phyloP scores from a whole-genome alignment of 2,329 filamentous ascomycete genomes.

The Hypoxylon sp. region DNA sequence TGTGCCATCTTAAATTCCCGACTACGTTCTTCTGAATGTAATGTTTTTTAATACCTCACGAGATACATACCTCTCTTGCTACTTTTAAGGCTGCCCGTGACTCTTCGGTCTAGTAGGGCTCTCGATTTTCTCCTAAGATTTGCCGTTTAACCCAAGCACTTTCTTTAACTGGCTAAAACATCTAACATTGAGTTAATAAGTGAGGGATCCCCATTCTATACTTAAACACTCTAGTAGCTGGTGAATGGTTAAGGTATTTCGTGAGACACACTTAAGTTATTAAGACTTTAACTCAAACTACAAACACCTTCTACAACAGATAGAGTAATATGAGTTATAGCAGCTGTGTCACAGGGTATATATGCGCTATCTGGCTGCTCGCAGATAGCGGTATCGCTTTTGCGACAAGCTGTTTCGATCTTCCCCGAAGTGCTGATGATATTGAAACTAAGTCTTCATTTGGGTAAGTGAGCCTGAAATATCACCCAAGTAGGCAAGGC shows the following conservation, averaged over 20 bases:
- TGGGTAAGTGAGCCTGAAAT: slow-evolving; percentile 1
- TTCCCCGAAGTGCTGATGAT: slow-evolving; percentile 2
- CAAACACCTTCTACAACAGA: too few relatives aligned
- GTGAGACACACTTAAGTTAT: too few relatives aligned
- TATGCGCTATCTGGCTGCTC: too few relatives aligned
- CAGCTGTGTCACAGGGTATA: too few relatives aligned
- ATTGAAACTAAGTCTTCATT: slow-evolving; percentile 18
- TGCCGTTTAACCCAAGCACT: not conserved
- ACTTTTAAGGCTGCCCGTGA: not conserved
- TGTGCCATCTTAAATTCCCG: not conserved
- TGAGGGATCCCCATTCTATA: too few relatives aligned
- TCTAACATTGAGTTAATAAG: not conserved
- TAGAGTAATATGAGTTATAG: too few relatives aligned
- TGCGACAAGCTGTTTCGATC: slow-evolving; percentile 1
- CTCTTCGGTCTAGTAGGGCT: not conserved
- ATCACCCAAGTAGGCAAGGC: slow-evolving; percentile 18
- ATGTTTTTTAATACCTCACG: not conserved
- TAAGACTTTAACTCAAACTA: too few relatives aligned
- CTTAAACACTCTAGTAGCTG: too few relatives aligned
- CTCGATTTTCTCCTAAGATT: not conserved
- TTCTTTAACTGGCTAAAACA: not conserved
- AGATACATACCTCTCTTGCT: not conserved
- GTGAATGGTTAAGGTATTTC: too few relatives aligned
- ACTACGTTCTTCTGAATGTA: too few relatives aligned
- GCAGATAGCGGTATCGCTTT: too few relatives aligned